Evolutionary conservation across 495 filamentous ascomycete genomes (phyloP), one percentile per base, ranked within the genome.

Genomic region (Symbiotaphrina buchneri): DNA sequence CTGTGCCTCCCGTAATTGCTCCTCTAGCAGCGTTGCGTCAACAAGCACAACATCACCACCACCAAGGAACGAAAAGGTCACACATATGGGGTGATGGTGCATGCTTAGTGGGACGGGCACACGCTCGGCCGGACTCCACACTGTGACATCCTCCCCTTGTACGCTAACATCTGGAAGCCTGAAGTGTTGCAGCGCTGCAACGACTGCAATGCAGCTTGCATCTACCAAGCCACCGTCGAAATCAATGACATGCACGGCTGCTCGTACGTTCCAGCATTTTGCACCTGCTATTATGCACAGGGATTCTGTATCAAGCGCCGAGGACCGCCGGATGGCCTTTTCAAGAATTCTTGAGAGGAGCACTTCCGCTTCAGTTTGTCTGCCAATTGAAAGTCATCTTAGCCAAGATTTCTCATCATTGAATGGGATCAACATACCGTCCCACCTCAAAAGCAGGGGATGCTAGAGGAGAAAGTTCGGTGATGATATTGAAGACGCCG

Each of bases 291-390:
- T 52, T 10, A 97, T 78, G 47, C 87, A 97, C 18, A 97, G 65
- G 1, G 82, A 90, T 54, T 97, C 87, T 18, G 82, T 92, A 46
- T 93, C 83, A 16, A 97, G 62, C 6, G 87, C 87, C 37, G 68
- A 69, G 5, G 82, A 91, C 28, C 85, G 79, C 18, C 90, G 85
- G 37, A 97, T 68, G 10, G 90, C 72, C 42, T 90, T 83, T 51
- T 97, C 87, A 21, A 97, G 73, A 29, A 84, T 60, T 22, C 83
- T 72, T 6, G 84, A 77, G 26, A 93, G 68, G 32, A 87, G 64
- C 1, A 77, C 56, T 55, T 97, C 87, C 21, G 70, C 64, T 30
- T 83, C 75, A 31, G 69, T 77, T 33, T 71, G 73, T 36, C 67
- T 71, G 36, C 19, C 28, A 24, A 34, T 29, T 11, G 25, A 29